Evolutionary conservation across 352 stramenopile species (phyloP), one percentile per base, ranked within the genome.

Genomic region (Globisporangium canariense): DNA sequence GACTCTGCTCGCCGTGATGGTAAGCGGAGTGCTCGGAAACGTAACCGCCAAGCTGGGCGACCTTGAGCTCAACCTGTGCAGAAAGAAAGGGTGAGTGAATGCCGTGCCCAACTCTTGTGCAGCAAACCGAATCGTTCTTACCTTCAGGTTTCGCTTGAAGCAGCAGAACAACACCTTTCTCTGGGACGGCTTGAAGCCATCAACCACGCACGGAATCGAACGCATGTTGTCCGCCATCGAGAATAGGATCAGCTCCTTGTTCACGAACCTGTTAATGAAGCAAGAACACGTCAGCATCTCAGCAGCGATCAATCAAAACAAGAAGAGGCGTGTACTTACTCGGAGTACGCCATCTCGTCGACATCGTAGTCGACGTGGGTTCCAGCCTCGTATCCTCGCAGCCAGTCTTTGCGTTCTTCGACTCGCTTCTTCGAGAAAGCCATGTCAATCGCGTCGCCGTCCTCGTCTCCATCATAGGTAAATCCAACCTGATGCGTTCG

Each of bases 221-320:
- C 97, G 89, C 51, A 99, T 84, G 63, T 99, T 99, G 71, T 99
- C 97, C 6, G 96, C 96, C 83, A 97, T 97, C 10, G 93, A 98
- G 74, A 99, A 99, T 66, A 99, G 83, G 71, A 99, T 99, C 38
- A 99, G 83, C 67, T 99, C 97, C 70, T 98, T 98, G 84, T 99
- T 98, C 30, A 99, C 88, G 65, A 99, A 99, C 45, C 85, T 95
- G 67, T 18, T 59, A 11, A 25, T 55, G 41, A 62, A 64, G 38
- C 58, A 56, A 63, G 60, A 58, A n/a, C 38, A 16, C 5, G 51
- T 60, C 36, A 70, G 55, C 34, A 58, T 11, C 28, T 20, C 34
- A 34, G 8, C 25, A 28, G 2, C 58, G 52, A 1, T 59, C 7
- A 36, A 58, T 0, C n/a, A 41, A 22, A 16, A 65, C 14, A 28